Evolutionary conservation across 1,139 yeast species (phyloP).

Genomic region (Sugiyamaella xylanicola): DNA sequence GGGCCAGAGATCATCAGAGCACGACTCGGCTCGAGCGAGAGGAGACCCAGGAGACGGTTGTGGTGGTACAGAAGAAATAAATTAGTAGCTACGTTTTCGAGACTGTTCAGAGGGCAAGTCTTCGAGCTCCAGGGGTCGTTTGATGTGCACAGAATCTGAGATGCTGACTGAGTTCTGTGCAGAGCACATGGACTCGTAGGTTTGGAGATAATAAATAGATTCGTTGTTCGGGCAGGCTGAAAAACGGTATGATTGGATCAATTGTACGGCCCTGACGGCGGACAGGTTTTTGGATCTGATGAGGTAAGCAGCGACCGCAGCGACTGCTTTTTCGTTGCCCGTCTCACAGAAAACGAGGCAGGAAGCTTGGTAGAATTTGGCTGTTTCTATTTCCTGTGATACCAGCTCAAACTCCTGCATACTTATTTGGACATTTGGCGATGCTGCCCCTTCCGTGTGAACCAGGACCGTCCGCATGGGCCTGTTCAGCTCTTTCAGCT

Average conservation of each 20-base stretch:
- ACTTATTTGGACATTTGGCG: slow-evolving; percentile 4
- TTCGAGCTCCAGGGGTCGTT: background rate
- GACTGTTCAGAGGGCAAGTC: background rate
- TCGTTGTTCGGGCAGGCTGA: slow-evolving; percentile 36
- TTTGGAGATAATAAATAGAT: slow-evolving; percentile 32
- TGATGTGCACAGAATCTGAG: background rate
- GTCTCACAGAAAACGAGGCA: slow-evolving; percentile 38
- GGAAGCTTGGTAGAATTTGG: background rate
- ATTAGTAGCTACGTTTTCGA: no score
- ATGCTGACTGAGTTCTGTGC: background rate
- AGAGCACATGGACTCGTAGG: slow-evolving; percentile 31
- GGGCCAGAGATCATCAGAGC: background rate
- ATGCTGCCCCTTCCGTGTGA: slow-evolving; percentile 4
- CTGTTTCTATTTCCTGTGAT: slow-evolving; percentile 1
- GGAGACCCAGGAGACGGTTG: no score
- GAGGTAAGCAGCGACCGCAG: slow-evolving; percentile 39
- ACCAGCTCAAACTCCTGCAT: background rate
- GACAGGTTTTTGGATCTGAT: slow-evolving; percentile 29
- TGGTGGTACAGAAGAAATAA: no score
- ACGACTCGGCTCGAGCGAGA: background rate
- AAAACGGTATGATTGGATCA: slow-evolving; percentile 37
- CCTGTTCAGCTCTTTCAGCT: no score
- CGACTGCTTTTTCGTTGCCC: slow-evolving; percentile 41
- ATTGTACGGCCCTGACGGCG: slow-evolving; percentile 36
- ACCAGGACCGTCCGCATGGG: no score